Percentiles rank a stretch among this genome's conserved stretches.
Conservation (phyloP, 805 yeast genomes). For the Saccharomycopsis malanga region DNA sequence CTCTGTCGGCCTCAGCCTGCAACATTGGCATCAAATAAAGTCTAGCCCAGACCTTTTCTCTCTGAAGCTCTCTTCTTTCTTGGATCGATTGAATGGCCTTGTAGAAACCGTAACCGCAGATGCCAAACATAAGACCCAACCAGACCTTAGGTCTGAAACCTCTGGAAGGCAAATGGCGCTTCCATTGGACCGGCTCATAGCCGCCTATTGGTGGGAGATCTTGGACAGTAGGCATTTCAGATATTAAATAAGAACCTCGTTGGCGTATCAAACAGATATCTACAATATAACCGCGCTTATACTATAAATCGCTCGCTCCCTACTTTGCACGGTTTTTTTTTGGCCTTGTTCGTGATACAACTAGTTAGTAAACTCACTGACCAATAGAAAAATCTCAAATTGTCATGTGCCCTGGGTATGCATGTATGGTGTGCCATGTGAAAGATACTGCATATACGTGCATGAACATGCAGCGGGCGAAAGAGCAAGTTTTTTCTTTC, state of each 20-base stretch:
- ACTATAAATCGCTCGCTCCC: too few species aligned
- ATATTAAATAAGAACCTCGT: neutral
- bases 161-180: constrained; percentile 75
- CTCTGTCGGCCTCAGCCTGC: constrained; percentile 78
- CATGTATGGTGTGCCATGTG: neutral
- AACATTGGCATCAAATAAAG: constrained; percentile 65
- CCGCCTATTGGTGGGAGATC: constrained; percentile 86
- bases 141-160: constrained; percentile 77
- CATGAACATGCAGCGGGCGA: too few species aligned
- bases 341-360: neutral
- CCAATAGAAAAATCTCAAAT: neutral
- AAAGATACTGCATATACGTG: neutral
- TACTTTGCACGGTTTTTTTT: neutral
- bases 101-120: constrained; percentile 70
- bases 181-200: constrained; percentile 83
- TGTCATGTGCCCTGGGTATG: neutral
- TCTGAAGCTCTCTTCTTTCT: constrained; percentile 64
- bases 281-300: neutral
- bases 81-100: constrained; percentile 57
- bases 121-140: constrained; percentile 54
- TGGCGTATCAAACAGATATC: neutral
- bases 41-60: constrained; percentile 77
- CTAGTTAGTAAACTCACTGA: neutral
- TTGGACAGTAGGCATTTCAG: constrained; percentile 36
- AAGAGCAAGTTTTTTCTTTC: too few species aligned